These are phyloP conservation scores for Haplosporangium sp. DNA, from an alignment of 371 early-diverging fungal species.

Conservation along the genomic window DNA sequence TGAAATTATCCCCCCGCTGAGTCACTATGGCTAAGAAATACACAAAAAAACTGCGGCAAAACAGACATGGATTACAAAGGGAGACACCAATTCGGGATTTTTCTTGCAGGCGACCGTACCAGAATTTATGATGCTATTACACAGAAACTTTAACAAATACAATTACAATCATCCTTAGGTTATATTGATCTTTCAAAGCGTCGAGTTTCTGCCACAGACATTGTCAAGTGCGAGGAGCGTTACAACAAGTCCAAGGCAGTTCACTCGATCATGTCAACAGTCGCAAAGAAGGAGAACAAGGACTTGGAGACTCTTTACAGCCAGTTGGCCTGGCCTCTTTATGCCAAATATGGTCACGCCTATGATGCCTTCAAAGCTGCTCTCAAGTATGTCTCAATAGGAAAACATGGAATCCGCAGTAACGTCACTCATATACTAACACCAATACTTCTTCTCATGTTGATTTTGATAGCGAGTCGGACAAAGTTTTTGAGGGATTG, in stretches of 20 bases:
- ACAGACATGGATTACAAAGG: neutral
- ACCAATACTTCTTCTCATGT: neutral
- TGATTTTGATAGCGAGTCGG: slow-evolving; percentile 76
- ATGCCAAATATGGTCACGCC: slow-evolving; percentile 98
- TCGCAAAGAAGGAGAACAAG: slow-evolving; percentile 90
- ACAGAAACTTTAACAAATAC: neutral
- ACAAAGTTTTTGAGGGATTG: slow-evolving; percentile 88
- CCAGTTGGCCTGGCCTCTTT: slow-evolving; percentile 97
- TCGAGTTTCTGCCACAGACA: slow-evolving; percentile 97
- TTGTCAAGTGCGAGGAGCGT: slow-evolving; percentile 93
- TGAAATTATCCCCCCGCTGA: no score
- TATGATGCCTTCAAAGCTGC: slow-evolving; percentile 97
- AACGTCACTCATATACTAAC: neutral
- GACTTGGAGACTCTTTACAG: slow-evolving; percentile 91
- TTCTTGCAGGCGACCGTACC: neutral
- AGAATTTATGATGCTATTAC: neutral
- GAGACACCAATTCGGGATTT: neutral
- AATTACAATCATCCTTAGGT: slow-evolving; percentile 61
- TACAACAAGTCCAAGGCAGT: slow-evolving; percentile 98
- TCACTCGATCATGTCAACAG: slow-evolving; percentile 88
- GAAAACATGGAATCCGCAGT: neutral
- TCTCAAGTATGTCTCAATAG: slow-evolving; percentile 71
- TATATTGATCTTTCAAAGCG: slow-evolving; percentile 99
- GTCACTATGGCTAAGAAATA: slow-evolving; percentile 3
- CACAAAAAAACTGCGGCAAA: neutral